A percentile compares a stretch with the other conserved stretches of the same genome.
phyloP scores from a whole-genome alignment of 441 rosid species.

The Erodium texanum region DNA sequence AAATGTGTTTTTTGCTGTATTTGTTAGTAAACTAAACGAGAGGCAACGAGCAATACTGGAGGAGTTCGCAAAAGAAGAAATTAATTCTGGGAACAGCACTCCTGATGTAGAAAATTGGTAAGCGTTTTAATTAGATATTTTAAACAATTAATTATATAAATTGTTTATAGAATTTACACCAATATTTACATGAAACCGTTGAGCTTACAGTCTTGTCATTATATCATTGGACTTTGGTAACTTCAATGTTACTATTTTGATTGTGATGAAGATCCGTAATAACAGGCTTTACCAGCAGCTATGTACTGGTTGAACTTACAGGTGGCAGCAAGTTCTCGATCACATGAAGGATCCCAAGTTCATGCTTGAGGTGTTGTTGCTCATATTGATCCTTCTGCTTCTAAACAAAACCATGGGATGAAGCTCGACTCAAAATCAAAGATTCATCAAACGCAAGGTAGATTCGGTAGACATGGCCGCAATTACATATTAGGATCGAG shows the following conservation, averaged over 20 bases:
- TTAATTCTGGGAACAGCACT: constrained; percentile 35
- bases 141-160: no score
- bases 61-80: constrained; percentile 79
- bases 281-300: constrained; percentile 90
- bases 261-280: constrained; percentile 40
- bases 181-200: not conserved
- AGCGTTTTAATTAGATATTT: constrained; percentile 16
- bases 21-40: constrained; percentile 46
- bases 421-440: not conserved
- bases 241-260: constrained; percentile 26
- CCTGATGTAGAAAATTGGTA: constrained; percentile 51
- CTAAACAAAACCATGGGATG: constrained; percentile 33
- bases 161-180: not conserved
- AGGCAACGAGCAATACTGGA: constrained; percentile 72
- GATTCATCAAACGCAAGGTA: not conserved
- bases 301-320: constrained; percentile 98
- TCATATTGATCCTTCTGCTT: constrained; percentile 53
- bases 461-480: not conserved
- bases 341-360: constrained; percentile 33
- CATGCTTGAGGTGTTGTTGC: constrained; percentile 45
- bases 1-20: not conserved
- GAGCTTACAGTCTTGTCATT: not conserved
- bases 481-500: not conserved
- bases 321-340: constrained; percentile 52
- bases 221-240: constrained; percentile 14